Conservation (phyloP, 768 basidiomycete species). For the Clavaria fumosa region DNA sequence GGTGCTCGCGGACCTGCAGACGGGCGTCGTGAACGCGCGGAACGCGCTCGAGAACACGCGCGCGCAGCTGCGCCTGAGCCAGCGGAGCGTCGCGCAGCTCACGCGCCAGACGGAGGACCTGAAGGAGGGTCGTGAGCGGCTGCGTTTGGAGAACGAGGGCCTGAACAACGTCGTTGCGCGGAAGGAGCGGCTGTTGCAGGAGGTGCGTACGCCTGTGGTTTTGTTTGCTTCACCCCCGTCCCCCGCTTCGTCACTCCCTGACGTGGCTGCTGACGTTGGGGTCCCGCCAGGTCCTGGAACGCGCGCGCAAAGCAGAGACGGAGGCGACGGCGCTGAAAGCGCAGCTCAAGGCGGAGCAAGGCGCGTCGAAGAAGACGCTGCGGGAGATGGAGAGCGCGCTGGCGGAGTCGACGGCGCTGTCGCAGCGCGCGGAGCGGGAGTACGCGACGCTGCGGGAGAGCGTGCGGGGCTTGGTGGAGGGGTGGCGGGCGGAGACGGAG, state of each 20-base stretch:
- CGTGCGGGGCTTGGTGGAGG: constrained; percentile 53
- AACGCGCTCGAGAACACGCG: constrained; percentile 81
- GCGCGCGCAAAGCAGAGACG: constrained; percentile 75
- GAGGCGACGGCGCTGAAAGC: constrained; percentile 53
- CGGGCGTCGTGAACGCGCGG: constrained; percentile 63
- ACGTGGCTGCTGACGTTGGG: background rate
- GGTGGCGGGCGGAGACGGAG: constrained; percentile 63
- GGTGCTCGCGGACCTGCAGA: constrained; percentile 76
- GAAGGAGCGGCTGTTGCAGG: constrained; percentile 77
- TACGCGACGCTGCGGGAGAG: constrained; percentile 68
- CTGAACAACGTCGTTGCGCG: constrained; percentile 77
- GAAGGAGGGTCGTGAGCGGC: constrained; percentile 72
- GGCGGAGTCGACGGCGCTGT: constrained; percentile 57
- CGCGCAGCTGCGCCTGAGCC: constrained; percentile 62
- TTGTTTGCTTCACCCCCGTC: background rate
- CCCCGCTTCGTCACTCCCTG: constrained; percentile 2
- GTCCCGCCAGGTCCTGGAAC: constrained; percentile 46
- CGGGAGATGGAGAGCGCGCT: constrained; percentile 71
- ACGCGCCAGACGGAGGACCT: constrained; percentile 79
- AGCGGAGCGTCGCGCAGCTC: constrained; percentile 69
- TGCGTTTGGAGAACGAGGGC: constrained; percentile 75
- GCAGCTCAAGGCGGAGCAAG: constrained; percentile 59
- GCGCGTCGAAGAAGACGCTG: constrained; percentile 55
- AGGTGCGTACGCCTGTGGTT: constrained; percentile 31
- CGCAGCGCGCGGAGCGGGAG: constrained; percentile 71